phyloP scores from a whole-genome alignment of 2,329 filamentous ascomycete genomes.

The Xylariaceae sp. region DNA sequence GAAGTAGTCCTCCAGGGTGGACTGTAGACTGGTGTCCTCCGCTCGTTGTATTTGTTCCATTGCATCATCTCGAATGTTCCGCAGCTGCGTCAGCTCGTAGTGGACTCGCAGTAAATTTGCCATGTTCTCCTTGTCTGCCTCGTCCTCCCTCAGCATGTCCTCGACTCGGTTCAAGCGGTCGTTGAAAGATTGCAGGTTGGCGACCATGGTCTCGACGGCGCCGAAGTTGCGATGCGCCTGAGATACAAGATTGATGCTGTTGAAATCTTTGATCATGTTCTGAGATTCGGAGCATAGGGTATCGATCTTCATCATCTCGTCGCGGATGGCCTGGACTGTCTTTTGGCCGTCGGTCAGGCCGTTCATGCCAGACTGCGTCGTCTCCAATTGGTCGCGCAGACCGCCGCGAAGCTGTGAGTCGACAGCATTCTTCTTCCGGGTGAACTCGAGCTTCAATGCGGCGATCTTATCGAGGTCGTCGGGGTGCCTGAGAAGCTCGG shows the following conservation, averaged over 20 bases:
- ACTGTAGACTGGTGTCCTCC: constrained; percentile 68
- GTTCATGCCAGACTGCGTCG: constrained; percentile 88
- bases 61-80: constrained; percentile 92
- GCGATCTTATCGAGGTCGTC: constrained; percentile 97
- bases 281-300: constrained; percentile 95
- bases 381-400: constrained; percentile 86
- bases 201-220: constrained; percentile 88
- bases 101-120: constrained; percentile 86
- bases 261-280: constrained; percentile 95
- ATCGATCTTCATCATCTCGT: constrained; percentile 98
- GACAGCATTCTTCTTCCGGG: constrained; percentile 86
- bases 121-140: constrained; percentile 82
- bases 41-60: constrained; percentile 90
- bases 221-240: constrained; percentile 96
- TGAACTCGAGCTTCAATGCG: constrained; percentile 85
- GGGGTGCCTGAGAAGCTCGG: constrained; percentile 88
- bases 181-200: constrained; percentile 83
- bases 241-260: constrained; percentile 84
- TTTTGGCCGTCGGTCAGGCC: constrained; percentile 87
- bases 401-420: constrained; percentile 87
- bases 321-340: constrained; percentile 87
- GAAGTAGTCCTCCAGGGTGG: constrained; percentile 88
- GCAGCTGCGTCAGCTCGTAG: constrained; percentile 84
- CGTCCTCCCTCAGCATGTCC: constrained; percentile 75
- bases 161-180: constrained; percentile 72